These are phyloP conservation scores for Nigrospora sphaerica DNA, from an alignment of 2,329 filamentous ascomycete genomes.

Conservation along the genomic window DNA sequence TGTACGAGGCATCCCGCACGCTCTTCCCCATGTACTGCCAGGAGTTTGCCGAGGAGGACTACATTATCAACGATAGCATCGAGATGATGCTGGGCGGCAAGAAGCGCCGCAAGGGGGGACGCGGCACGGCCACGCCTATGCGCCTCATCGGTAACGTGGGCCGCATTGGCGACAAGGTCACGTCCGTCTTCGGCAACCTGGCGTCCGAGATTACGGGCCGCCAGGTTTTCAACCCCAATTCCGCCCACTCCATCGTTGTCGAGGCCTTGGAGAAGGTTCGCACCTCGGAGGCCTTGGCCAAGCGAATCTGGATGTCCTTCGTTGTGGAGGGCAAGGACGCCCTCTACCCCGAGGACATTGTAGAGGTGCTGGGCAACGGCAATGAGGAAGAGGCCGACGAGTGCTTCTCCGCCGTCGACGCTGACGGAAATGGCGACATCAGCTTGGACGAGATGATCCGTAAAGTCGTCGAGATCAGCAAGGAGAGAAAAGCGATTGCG, in stretches of 20 bases:
- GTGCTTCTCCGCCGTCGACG: conserved; percentile 73
- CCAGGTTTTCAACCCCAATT: conserved; percentile 87
- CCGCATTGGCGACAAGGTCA: conserved; percentile 86
- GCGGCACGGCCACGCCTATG: conserved; percentile 67
- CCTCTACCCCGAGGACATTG: conserved; percentile 72
- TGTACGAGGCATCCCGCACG: conserved; percentile 84
- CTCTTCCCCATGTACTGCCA: conserved; percentile 89
- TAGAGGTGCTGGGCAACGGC: conserved; percentile 75
- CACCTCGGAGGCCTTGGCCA: conserved; percentile 87
- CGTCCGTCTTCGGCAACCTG: conserved; percentile 85
- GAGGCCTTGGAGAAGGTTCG: conserved; percentile 79
- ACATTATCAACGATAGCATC: conserved; percentile 80
- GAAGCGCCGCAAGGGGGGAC: conserved; percentile 31
- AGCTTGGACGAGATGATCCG: conserved; percentile 92
- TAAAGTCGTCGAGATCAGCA: conserved; percentile 75
- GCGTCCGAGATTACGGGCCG: conserved; percentile 94
- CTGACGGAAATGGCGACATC: conserved; percentile 88
- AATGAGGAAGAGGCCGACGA: conserved; percentile 77
- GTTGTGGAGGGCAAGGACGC: conserved; percentile 82
- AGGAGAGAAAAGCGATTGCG: conserved; percentile 79
- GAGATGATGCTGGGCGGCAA: conserved; percentile 58
- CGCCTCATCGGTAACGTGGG: conserved; percentile 69
- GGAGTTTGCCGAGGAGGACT: conserved; percentile 88
- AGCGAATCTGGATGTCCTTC: conserved; percentile 96
- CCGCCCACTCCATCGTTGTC: conserved; percentile 82